Conservation (phyloP, 2,329 filamentous ascomycete species). For the Xylariomycetidae sp. region DNA sequence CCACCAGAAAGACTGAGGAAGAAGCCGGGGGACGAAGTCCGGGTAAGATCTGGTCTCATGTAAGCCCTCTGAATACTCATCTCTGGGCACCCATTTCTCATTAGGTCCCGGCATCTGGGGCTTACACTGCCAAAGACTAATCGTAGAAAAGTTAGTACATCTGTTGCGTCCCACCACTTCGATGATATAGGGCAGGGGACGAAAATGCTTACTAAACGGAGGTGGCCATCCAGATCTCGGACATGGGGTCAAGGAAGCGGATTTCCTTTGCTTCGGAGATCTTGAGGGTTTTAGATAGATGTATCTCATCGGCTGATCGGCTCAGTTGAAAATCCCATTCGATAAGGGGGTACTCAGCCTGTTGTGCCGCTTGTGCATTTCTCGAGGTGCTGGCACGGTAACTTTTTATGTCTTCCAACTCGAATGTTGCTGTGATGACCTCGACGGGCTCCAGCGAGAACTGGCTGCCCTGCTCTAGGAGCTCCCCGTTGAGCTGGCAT, state of each 20-base stretch:
- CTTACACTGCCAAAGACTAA: no score
- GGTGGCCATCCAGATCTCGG: conserved; percentile 11
- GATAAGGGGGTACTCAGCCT: conserved; percentile 7
- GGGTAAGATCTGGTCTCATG: conserved; percentile 10
- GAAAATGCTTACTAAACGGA: no score
- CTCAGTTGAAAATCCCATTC: conserved; percentile 8
- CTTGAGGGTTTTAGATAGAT: conserved; percentile 3
- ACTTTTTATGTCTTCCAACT: conserved; percentile 8
- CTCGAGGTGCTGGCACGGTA: conserved; percentile 8
- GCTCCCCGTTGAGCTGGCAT: conserved; percentile 7
- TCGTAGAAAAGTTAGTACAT: no score
- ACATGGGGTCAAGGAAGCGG: conserved; percentile 11
- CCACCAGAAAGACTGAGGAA: conserved; percentile 9
- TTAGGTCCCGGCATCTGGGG: no score
- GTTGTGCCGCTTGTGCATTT: conserved; percentile 8
- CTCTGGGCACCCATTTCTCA: no score
- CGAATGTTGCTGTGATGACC: conserved; percentile 8
- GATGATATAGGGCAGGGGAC: no score
- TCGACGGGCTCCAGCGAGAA: conserved; percentile 12
- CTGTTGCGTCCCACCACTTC: no score
- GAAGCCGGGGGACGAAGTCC: conserved; percentile 9
- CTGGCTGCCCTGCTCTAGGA: conserved; percentile 7
- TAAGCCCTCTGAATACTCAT: no score
- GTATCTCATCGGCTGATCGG: conserved; percentile 8
- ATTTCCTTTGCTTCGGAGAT: conserved; percentile 8